Evolutionary conservation across 2,329 filamentous ascomycete genomes (phyloP), one percentile per base, ranked within the genome.

Genomic region (Sarocladium kiliense): DNA sequence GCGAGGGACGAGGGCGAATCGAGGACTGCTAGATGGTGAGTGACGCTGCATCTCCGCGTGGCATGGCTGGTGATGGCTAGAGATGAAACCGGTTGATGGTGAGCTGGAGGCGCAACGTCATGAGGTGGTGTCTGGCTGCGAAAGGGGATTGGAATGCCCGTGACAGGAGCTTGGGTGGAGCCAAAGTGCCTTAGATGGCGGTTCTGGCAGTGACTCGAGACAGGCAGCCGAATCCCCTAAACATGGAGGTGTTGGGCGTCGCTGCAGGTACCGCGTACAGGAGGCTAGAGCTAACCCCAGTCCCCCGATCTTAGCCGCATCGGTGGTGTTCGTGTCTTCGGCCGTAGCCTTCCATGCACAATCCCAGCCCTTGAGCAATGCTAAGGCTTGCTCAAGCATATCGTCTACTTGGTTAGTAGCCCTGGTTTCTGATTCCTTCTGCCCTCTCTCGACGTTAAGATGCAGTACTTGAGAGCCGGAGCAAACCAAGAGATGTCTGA

Each of bases 1-100:
- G 60, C 60, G 62, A 58, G 64, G 62, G 63, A 18, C 50, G 50
- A 41, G 50, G 50, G 34, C 50, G 21, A 16, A 7, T 10, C 6
- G 18, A 39, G 18, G 19, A 16, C 32, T 27, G 50, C 50, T 53
- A 53, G 18, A 27, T 39, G 34, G 21, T 16, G 21, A 16, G 11
- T 16, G 50, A 27, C 21, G 32, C 34, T 39, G 50, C 50, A 53
- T 53, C 50, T 39, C 50, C 34, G 34, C 34, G 50, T 41, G 16
- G 34, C 50, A 53, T 39, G 3, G 11, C 19, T 41, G 34, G 16
- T 51, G 47, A 51, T 34, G 18, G 30, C 30, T 36, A 16, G 4
- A 36, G 30, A 14, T 36, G 18, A 18, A 21, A 51, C 21, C 12
- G 4, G 47, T 36, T 51, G 47, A 36, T 32, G 47, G 19, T 36